A percentile compares a stretch with the other conserved stretches of the same genome.
Evolutionary conservation across 2,329 filamentous ascomycete genomes (phyloP).

Genomic region (Beauveria medogensis): DNA sequence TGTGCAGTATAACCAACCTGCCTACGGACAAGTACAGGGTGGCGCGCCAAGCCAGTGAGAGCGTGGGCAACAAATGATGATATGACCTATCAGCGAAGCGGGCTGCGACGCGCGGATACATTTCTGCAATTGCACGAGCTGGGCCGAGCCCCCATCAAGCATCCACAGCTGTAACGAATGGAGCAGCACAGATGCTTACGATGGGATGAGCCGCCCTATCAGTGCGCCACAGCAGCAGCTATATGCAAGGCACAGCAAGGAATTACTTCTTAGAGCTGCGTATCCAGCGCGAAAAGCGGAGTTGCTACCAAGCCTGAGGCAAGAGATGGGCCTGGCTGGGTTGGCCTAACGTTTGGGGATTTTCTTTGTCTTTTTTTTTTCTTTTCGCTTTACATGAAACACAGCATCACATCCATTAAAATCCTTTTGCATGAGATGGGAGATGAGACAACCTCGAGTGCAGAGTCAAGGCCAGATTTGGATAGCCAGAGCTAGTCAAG

Average conservation of each 20-base stretch:
- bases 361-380: constrained; percentile 1
- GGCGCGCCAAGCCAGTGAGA: constrained; percentile 59
- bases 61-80: not conserved
- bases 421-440: constrained; percentile 6
- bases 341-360: not conserved
- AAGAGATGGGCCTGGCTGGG: not conserved
- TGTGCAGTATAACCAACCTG: constrained; percentile 66
- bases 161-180: constrained; percentile 27
- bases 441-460: not conserved
- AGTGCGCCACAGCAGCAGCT: constrained; percentile 1
- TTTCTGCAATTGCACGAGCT: constrained; percentile 52
- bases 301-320: not conserved
- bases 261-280: constrained; percentile 1
- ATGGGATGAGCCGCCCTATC: constrained; percentile 6
- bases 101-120: constrained; percentile 56
- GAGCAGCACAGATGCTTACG: not conserved
- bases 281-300: constrained; percentile 3
- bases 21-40: constrained; percentile 61
- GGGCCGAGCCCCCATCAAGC: constrained; percentile 57
- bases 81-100: constrained; percentile 20
- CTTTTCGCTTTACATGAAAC: constrained; percentile 7
- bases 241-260: not conserved
- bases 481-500: constrained; percentile 8
- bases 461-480: not conserved
- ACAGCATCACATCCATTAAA: constrained; percentile 7